These are phyloP conservation scores for Gentiana macrophylla DNA, from an alignment of 257 asterid species.

Conservation along the genomic window DNA sequence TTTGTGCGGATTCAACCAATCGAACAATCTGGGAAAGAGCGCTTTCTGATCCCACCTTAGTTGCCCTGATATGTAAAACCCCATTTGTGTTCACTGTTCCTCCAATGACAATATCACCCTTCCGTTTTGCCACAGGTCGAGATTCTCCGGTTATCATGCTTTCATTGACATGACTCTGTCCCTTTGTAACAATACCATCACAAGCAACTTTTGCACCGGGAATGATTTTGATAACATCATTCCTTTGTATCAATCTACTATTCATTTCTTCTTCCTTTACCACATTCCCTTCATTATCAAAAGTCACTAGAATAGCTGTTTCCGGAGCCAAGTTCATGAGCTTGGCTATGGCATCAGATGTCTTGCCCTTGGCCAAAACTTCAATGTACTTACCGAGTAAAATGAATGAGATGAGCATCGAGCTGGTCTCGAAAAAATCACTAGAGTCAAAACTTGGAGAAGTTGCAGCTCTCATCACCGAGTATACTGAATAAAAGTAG, in stretches of 20 bases:
- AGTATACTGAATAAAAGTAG: constrained; percentile 36
- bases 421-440: constrained; percentile 41
- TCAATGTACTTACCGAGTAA: constrained; percentile 37
- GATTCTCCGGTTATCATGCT: constrained; percentile 61
- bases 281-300: constrained; percentile 33
- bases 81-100: constrained; percentile 69
- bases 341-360: constrained; percentile 41
- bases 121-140: constrained; percentile 46
- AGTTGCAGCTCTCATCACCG: constrained; percentile 32
- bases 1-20: constrained; percentile 49
- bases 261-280: constrained; percentile 54
- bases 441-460: constrained; percentile 24
- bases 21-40: constrained; percentile 57
- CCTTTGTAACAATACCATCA: constrained; percentile 60
- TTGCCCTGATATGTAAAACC: constrained; percentile 46
- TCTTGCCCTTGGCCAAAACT: constrained; percentile 33
- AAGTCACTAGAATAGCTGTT: constrained; percentile 19
- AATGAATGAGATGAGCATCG: constrained; percentile 38
- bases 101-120: constrained; percentile 58
- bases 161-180: constrained; percentile 34
- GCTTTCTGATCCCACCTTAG: constrained; percentile 61
- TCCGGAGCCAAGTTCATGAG: constrained; percentile 64
- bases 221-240: constrained; percentile 44
- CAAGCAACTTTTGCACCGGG: constrained; percentile 76
- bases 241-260: constrained; percentile 52